Percentiles rank a stretch among this genome's conserved stretches.
These are phyloP conservation scores for Globisporangium apiculatum DNA, from an alignment of 352 stramenopile genomes.

Conservation along the genomic window DNA sequence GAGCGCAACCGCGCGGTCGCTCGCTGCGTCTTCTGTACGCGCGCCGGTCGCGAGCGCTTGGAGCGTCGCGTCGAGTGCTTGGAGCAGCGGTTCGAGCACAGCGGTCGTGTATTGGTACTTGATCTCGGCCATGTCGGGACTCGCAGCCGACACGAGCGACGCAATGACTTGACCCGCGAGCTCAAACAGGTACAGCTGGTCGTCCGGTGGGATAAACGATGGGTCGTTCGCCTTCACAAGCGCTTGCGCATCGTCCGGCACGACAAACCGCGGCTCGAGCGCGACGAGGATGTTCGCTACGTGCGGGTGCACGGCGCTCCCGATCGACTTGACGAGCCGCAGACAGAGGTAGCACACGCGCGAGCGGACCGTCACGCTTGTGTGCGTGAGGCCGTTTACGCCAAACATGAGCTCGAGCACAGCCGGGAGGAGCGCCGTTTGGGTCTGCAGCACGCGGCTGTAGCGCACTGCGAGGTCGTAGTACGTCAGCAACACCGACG, in stretches of 20 bases:
- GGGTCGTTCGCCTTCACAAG: slow-evolving; percentile 30
- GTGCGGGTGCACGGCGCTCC: slow-evolving; percentile 60
- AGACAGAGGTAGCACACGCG: slow-evolving; percentile 82
- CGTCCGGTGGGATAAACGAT: slow-evolving; percentile 55
- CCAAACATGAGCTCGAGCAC: slow-evolving; percentile 85
- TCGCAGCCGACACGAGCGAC: slow-evolving; percentile 26
- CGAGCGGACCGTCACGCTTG: slow-evolving; percentile 50
- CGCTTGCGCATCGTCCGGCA: slow-evolving; percentile 34
- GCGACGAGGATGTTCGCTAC: slow-evolving; percentile 63
- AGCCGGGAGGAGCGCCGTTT: slow-evolving; percentile 51
- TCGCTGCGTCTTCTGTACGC: slow-evolving; percentile 33
- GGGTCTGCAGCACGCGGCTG: slow-evolving; percentile 57
- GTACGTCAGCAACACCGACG: slow-evolving; percentile 68
- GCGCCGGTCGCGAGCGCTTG: slow-evolving; percentile 18
- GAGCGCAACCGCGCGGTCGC: slow-evolving; percentile 43
- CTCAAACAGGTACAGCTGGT: slow-evolving; percentile 85
- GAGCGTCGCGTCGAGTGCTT: slow-evolving; percentile 56
- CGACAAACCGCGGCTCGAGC: slow-evolving; percentile 54
- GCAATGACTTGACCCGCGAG: slow-evolving; percentile 78
- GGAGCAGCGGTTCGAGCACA: slow-evolving; percentile 62
- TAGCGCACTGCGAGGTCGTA: slow-evolving; percentile 81
- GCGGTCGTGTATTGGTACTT: slow-evolving; percentile 76
- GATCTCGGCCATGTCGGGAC: slow-evolving; percentile 35
- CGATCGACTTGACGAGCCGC: slow-evolving; percentile 74
- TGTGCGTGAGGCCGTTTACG: slow-evolving; percentile 57